A percentile compares a stretch with the other conserved stretches of the same genome.
Evolutionary conservation across 495 filamentous ascomycete genomes (phyloP).

Genomic region (Penicillium psychrofluorescens): DNA sequence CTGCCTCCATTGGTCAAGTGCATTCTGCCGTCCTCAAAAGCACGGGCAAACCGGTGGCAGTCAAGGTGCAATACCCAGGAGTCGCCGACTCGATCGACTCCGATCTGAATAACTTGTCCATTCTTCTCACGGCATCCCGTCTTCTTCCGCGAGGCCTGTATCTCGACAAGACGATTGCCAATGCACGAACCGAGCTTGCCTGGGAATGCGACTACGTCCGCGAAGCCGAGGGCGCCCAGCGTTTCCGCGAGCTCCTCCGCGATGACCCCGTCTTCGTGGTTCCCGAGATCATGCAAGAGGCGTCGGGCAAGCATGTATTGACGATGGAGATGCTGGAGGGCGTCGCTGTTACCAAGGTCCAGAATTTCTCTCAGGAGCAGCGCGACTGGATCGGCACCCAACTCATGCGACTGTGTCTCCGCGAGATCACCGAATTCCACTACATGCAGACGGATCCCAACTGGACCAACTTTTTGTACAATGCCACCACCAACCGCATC

Average conservation of each 20-base stretch:
- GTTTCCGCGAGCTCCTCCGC: slow-evolving; percentile 64
- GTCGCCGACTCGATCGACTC: slow-evolving; percentile 93
- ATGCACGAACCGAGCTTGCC: slow-evolving; percentile 83
- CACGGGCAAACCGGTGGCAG: slow-evolving; percentile 69
- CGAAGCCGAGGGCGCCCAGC: slow-evolving; percentile 70
- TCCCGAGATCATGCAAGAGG: slow-evolving; percentile 68
- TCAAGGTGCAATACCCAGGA: slow-evolving; percentile 98
- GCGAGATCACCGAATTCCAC: slow-evolving; percentile 84
- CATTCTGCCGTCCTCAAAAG: slow-evolving; percentile 78
- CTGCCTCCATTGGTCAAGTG: slow-evolving; percentile 97
- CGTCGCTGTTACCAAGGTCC: slow-evolving; percentile 77
- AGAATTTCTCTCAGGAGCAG: slow-evolving; percentile 67
- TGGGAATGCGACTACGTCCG: slow-evolving; percentile 97
- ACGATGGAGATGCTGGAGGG: slow-evolving; percentile 91
- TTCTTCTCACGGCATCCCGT: slow-evolving; percentile 82
- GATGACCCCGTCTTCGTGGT: slow-evolving; percentile 74
- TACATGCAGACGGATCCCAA: slow-evolving; percentile 99
- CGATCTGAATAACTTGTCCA: slow-evolving; percentile 83
- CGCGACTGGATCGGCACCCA: slow-evolving; percentile 87
- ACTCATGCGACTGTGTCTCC: slow-evolving; percentile 84
- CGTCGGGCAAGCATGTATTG: slow-evolving; percentile 77
- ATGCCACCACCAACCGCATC: slow-evolving; percentile 59
- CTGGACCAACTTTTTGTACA: slow-evolving; percentile 99
- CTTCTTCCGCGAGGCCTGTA: slow-evolving; percentile 88
- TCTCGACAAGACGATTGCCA: slow-evolving; percentile 94